These are phyloP conservation scores for Simmondsia chinensis DNA, from an alignment of 148 eudicot species.

Conservation along the genomic window DNA sequence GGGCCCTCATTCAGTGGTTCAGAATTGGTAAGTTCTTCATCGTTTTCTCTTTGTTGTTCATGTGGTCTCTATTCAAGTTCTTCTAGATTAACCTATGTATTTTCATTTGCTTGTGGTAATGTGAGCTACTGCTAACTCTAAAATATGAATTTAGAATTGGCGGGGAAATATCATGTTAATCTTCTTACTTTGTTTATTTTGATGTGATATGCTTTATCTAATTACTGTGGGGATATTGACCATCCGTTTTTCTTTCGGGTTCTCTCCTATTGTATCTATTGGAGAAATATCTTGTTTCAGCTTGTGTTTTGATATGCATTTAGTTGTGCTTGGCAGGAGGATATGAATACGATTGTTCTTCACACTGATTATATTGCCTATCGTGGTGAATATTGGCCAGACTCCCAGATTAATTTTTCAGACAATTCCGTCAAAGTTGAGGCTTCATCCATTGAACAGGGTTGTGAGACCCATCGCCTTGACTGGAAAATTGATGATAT, in stretches of 20 bases:
- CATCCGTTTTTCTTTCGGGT: too few species aligned
- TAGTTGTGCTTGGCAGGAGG: slow-evolving; percentile 31
- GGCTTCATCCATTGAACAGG: slow-evolving; percentile 20
- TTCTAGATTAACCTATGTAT: too few species aligned
- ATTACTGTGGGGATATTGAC: too few species aligned
- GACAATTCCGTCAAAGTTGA: slow-evolving; percentile 25
- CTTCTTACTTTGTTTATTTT: too few species aligned
- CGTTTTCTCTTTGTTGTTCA: neutral
- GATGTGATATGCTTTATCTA: too few species aligned
- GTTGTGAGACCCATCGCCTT: slow-evolving; percentile 12
- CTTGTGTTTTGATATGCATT: slow-evolving; percentile 7
- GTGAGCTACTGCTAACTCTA: too few species aligned
- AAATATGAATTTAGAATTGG: too few species aligned
- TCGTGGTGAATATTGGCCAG: slow-evolving; percentile 34
- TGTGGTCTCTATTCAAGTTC: too few species aligned
- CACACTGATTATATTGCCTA: slow-evolving; percentile 42
- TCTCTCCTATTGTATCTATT: too few species aligned
- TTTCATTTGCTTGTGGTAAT: too few species aligned
- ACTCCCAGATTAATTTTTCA: slow-evolving; percentile 35
- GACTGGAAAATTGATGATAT: slow-evolving; percentile 55
- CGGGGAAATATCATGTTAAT: too few species aligned
- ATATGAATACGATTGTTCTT: slow-evolving; percentile 19
- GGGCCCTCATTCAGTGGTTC: slow-evolving; percentile 20
- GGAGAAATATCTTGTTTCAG: too few species aligned
- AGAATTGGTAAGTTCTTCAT: slow-evolving; percentile 35